Percentiles rank a stretch among this genome's conserved stretches.
Evolutionary conservation across 2,329 filamentous ascomycete genomes (phyloP).

Genomic region (Lachnum nothofagi): DNA sequence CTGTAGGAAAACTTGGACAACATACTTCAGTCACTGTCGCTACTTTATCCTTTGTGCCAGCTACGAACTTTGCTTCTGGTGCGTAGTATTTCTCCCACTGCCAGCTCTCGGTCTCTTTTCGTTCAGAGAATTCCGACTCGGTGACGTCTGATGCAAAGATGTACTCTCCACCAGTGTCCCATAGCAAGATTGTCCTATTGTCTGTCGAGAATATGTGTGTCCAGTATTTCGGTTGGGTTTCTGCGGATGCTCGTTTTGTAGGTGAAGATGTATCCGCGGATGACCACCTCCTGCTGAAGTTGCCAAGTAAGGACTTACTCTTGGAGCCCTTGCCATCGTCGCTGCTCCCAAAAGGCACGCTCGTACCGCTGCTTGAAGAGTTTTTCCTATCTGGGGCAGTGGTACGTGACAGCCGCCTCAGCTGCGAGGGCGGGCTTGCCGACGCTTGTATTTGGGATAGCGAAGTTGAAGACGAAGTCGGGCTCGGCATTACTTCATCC

Average conservation of each 20-base stretch:
- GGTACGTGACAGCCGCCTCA: too few species aligned
- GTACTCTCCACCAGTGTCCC: not conserved
- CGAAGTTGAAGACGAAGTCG: too few species aligned
- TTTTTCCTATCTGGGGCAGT: too few species aligned
- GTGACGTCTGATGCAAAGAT: not conserved
- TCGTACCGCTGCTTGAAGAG: too few species aligned
- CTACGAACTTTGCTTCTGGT: not conserved
- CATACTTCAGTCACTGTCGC: not conserved
- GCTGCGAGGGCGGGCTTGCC: too few species aligned
- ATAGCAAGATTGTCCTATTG: not conserved
- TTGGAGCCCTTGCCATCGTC: too few species aligned
- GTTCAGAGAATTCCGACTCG: not conserved
- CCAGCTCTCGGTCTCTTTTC: not conserved
- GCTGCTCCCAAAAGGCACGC: too few species aligned
- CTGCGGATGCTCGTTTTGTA: not conserved
- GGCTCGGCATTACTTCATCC: too few species aligned
- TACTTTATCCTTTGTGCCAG: not conserved
- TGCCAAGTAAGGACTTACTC: too few species aligned
- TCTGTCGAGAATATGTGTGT: not conserved
- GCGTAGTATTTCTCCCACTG: not conserved
- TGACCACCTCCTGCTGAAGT: not conserved
- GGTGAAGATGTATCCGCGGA: not conserved
- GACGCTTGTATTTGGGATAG: too few species aligned
- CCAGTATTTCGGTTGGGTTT: not conserved
- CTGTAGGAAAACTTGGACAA: not conserved